Evolutionary conservation across 805 yeast species (phyloP).

Genomic region (Ogataea pignaliae): DNA sequence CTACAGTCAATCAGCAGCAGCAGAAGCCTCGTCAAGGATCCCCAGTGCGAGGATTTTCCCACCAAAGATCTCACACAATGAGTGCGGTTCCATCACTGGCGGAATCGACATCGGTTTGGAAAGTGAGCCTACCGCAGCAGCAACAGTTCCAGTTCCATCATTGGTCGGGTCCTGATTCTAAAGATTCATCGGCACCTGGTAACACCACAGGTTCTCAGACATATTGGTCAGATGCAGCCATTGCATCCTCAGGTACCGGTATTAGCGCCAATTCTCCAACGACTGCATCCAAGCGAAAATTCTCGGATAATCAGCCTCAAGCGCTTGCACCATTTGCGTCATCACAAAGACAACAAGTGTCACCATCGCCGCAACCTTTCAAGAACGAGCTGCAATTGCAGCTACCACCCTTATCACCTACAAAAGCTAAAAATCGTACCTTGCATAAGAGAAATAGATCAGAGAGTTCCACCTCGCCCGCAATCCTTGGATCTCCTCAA

Average conservation of each 20-base stretch:
- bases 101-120: conserved; percentile 32
- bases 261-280: conserved; percentile 13
- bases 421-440: conserved; percentile 6
- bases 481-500: conserved; percentile 20
- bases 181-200: conserved; percentile 4
- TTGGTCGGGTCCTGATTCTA: conserved; percentile 30
- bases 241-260: conserved; percentile 4
- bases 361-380: background rate
- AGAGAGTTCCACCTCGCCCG: conserved; percentile 7
- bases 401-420: conserved; percentile 9
- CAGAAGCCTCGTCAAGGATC: conserved; percentile 6
- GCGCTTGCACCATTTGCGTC: conserved; percentile 4
- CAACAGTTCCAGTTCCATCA: conserved; percentile 33
- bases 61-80: conserved; percentile 26
- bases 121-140: conserved; percentile 28
- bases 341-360: conserved; percentile 2
- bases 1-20: conserved; percentile 2
- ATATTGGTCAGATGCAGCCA: background rate
- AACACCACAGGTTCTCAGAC: conserved; percentile 1
- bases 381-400: background rate
- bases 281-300: conserved; percentile 14
- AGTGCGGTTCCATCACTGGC: conserved; percentile 17
- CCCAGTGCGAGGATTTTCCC: conserved; percentile 15
- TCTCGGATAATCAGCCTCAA: conserved; percentile 6
- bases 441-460: conserved; percentile 19